Percentiles rank a stretch among this genome's conserved stretches.
Conservation (phyloP, 495 filamentous ascomycete genomes). For the Lasiosphaeria ovina region DNA sequence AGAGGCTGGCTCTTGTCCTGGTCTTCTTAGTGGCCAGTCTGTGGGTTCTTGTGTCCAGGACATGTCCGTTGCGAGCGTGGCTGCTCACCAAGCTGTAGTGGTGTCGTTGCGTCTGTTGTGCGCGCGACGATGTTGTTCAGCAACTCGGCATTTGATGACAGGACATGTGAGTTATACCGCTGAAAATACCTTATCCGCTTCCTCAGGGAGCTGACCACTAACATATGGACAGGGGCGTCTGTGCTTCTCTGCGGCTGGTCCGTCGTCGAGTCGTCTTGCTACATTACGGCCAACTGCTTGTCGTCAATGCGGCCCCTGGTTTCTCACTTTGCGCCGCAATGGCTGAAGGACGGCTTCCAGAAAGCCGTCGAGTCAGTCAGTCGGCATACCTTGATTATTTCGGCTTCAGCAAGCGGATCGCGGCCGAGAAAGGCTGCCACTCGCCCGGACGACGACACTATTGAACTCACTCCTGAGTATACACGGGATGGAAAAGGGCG, state of each 20-base stretch:
- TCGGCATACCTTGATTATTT: background rate
- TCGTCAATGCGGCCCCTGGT: constrained; percentile 15
- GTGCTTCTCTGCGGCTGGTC: constrained; percentile 14
- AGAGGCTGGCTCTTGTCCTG: constrained; percentile 22
- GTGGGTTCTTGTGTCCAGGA: constrained; percentile 8
- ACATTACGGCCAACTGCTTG: constrained; percentile 19
- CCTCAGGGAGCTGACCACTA: background rate
- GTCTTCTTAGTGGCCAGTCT: constrained; percentile 23
- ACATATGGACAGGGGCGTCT: constrained; percentile 8
- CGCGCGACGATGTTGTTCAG: constrained; percentile 20
- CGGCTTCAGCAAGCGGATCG: no score
- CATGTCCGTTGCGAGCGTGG: background rate
- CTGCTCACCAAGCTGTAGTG: constrained; percentile 5
- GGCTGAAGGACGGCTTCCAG: constrained; percentile 10
- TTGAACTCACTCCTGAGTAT: no score
- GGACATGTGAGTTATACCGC: constrained; percentile 11
- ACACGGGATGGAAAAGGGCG: no score
- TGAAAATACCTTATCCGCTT: background rate
- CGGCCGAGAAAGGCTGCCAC: no score
- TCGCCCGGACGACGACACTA: no score
- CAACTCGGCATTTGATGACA: constrained; percentile 6
- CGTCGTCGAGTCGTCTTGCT: constrained; percentile 17
- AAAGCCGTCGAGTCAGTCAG: constrained; percentile 2
- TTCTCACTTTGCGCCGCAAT: constrained; percentile 11
- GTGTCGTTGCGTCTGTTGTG: constrained; percentile 20